Base-by-base conservation (phyloP, 495 filamentous ascomycete genomes). In the Hypoxylon fuscum region DNA sequence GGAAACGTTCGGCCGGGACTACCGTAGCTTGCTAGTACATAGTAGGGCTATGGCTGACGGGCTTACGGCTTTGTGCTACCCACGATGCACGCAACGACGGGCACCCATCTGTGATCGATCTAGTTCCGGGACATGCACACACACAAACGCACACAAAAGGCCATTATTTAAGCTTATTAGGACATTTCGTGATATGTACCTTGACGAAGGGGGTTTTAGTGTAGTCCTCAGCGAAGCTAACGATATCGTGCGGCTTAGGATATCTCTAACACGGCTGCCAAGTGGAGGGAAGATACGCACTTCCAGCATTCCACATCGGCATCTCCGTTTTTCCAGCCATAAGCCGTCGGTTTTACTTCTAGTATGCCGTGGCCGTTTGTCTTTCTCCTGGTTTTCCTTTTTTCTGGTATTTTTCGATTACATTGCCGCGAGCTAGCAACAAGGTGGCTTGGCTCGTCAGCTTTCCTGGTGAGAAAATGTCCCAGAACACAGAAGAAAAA, bases 1-100 rank as follows among this genome's bases (percentile, higher is more conserved):
- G 58, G 63, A 43, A 57, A 4, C 51, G 51, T 48, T 48, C 50
- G 47, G 38, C 37, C 55, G 55, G 55, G 34, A 50, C 41, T 45
- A 40, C 62, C 55, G 62, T 51, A 38, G 41, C 53, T 57, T 27
- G 41, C 31, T 53, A 38, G n/a, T n/a, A n/a, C n/a, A n/a, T n/a
- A n/a, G n/a, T n/a, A n/a, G 31, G 18, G 56, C 46, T 35, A 56
- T 51, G 42, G 45, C 15, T 45, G 46, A 40, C 38, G 55, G 55
- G 43, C 43, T 31, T 27, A 20, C 23, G 8, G 25, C 41, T 44
- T 53, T 44, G 63, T 66, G 37, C 43, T 50, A 66, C 63, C 63
- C 63, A 66, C 52, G 57, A 66, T 66, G 63, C 63, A 50, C 61
- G 35, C 56, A 21, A 62, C 53, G 52, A 44, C 53, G 52, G 57